Conservation (phyloP, 257 asterid genomes). For the Gentiana straminea region DNA sequence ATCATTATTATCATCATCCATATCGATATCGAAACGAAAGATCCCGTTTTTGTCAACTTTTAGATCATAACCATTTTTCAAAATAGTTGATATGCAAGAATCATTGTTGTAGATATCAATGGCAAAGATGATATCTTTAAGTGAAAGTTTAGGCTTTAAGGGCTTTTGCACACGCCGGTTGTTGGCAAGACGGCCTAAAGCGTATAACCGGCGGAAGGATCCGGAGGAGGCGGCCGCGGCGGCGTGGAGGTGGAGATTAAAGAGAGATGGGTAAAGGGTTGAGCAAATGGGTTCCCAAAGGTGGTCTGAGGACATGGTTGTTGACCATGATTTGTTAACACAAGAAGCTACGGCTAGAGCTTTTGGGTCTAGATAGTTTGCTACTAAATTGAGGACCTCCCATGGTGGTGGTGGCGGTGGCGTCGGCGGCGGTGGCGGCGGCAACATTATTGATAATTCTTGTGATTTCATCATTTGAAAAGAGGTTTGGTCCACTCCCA, state of each 20-base stretch:
- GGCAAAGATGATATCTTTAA: conserved; percentile 33
- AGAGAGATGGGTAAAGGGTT: conserved; percentile 49
- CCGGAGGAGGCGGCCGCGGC: conserved; percentile 10
- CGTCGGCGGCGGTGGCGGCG: no score
- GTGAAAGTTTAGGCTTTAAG: conserved; percentile 32
- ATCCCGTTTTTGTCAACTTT: conserved; percentile 15
- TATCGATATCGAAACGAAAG: conserved; percentile 47
- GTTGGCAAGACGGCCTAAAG: conserved; percentile 44
- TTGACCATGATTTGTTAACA: conserved; percentile 63
- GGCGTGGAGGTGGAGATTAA: conserved; percentile 26
- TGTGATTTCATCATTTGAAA: no score
- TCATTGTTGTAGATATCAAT: conserved; percentile 28
- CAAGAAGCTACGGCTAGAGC: conserved; percentile 52
- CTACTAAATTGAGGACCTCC: conserved; percentile 49
- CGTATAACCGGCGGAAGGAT: conserved; percentile 39
- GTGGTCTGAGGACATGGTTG: conserved; percentile 56
- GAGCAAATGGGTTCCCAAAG: conserved; percentile 65
- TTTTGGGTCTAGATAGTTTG: conserved; percentile 49
- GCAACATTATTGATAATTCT: no score
- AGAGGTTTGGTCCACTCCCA: no score
- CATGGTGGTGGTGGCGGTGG: conserved; percentile 36
- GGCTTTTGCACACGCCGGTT: conserved; percentile 36
- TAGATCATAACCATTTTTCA: conserved; percentile 28
- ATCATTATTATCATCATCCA: no score
- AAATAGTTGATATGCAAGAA: conserved; percentile 14